Evolutionary conservation across 306 rosid genomes (phyloP).

Genomic region (Trifolium fragiferum): DNA sequence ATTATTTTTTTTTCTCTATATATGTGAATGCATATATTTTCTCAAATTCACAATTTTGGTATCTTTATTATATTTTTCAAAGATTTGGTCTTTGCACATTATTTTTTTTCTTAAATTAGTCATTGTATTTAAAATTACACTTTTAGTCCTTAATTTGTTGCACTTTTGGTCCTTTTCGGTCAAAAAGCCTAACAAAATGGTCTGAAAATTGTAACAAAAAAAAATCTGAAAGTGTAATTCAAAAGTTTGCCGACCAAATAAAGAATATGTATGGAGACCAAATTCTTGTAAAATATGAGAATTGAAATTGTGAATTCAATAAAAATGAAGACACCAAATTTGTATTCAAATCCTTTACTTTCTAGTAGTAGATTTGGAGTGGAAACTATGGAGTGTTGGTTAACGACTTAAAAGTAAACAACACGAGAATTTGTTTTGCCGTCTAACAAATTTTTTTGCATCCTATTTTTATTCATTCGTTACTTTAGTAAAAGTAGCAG

Average conservation of each 20-base stretch:
- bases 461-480: no score
- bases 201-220: background rate
- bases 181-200: background rate
- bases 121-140: background rate
- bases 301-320: background rate
- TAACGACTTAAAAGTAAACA: no score
- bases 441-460: no score
- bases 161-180: background rate
- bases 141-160: background rate
- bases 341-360: background rate
- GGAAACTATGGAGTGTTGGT: no score
- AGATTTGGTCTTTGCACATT: background rate
- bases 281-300: background rate
- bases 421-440: no score
- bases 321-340: background rate
- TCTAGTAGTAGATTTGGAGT: no score
- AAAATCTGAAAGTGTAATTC: background rate
- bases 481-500: no score
- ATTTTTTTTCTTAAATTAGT: background rate
- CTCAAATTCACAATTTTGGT: background rate
- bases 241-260: background rate
- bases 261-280: background rate
- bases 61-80: background rate
- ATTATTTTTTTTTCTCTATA: no score
- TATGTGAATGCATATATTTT: background rate